Percentiles rank a stretch among this genome's conserved stretches.
These are phyloP conservation scores for Aspergillus tamarii DNA, from an alignment of 2,329 filamentous ascomycete genomes.

Conservation along the genomic window DNA sequence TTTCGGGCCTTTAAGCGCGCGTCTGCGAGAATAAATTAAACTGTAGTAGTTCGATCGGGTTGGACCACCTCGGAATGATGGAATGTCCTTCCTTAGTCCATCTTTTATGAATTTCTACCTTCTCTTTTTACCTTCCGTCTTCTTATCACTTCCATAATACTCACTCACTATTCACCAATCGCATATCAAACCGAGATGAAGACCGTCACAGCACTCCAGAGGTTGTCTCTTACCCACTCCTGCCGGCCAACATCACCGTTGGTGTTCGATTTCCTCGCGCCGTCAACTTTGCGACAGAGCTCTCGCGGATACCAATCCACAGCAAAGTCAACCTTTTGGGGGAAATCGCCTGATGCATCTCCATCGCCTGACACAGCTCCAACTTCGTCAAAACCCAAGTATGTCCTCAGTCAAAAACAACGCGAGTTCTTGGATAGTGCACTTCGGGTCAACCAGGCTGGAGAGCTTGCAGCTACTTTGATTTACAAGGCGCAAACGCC, in stretches of 20 bases:
- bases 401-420: conserved; percentile 70
- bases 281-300: conserved; percentile 29
- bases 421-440: conserved; percentile 75
- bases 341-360: neutral
- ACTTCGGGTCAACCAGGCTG: conserved; percentile 94
- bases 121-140: neutral
- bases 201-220: conserved; percentile 27
- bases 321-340: conserved; percentile 32
- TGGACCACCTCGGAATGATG: conserved; percentile 18
- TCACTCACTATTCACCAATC: neutral
- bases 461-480: conserved; percentile 92
- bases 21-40: conserved; percentile 23
- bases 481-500: conserved; percentile 92
- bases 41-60: neutral
- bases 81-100: neutral
- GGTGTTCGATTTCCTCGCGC: conserved; percentile 43
- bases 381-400: conserved; percentile 36
- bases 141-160: neutral
- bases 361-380: conserved; percentile 27
- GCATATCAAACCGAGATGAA: conserved; percentile 22
- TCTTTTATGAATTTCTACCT: neutral
- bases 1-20: conserved; percentile 32
- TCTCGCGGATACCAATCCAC: conserved; percentile 30
- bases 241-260: conserved; percentile 24
- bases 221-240: conserved; percentile 21